Evolutionary conservation across 192 early-diverging fungal genomes (phyloP), one percentile per base, ranked within the genome.

Genomic region (Dissophora globulifera): DNA sequence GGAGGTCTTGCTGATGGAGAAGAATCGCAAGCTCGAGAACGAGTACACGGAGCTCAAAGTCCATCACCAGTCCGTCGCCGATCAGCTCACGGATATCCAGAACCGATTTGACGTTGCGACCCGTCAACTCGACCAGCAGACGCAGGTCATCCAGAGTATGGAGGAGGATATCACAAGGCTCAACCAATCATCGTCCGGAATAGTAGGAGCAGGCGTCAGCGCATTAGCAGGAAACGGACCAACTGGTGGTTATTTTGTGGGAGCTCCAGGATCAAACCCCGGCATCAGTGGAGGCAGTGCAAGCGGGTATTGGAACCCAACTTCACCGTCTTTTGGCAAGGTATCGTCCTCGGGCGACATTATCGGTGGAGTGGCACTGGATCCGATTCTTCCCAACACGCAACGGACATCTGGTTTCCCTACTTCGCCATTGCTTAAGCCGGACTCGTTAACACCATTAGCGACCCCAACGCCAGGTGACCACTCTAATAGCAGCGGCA

Each of bases 1-100:
- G 35, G 96, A 98, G 78, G 85, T 85, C 16, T 84, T 94, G 20
- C 62, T 95, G 57, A 89, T 94, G 69, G 85, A 88, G 11, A 92
- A 93, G 71, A 96, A 94, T 83, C 94, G 94, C 75, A 80, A 85
- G 20, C 78, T 96, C 27, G 89, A 94, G 79, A 87, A 83, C 69
- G 87, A 90, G 10, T 74, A 89, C 20, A 92, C 88, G 3, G 85
- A 85, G 52, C 66, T 92, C 38, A 85, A 87, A 45, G 79, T 83
- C 16, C 41, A 60, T 5, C 78, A 81, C 25, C 57, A 64, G 3
- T 66, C 84, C 10, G 35, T 79, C 16, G 64, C 67, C 13, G 29
- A 43, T 22, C 69, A 79, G 25, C 54, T 82, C 1, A 63, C 82
- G 48, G 53, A 33, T 22, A 41, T 72, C 30, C 42, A 27, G 17